Base-by-base conservation (phyloP, 2,329 filamentous ascomycete genomes). In the Acrodontium crateriforme region DNA sequence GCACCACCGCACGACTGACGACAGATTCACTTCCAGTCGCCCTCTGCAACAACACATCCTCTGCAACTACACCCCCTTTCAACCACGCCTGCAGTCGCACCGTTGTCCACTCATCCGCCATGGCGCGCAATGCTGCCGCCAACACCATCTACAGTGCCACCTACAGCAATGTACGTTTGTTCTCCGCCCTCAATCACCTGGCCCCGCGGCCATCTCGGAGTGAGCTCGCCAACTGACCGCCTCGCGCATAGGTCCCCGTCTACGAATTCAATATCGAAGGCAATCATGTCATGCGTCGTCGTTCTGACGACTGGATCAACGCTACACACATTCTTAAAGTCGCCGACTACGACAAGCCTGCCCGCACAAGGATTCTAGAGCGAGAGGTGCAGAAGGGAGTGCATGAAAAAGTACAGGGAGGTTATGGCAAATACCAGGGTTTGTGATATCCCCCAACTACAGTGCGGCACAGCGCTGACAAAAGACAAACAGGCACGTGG, bases 311-410 rank as follows among this genome's bases (percentile, higher is more conserved):
- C 57, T 98, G 87, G 84, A 89, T 98, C 60, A 98, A 98, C 64
- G 89, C 89, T n/a, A 98, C 89, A 29, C 89, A 98, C 52, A 95
- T 98, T 35, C 63, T 98, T 26, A 98, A 98, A 52, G 83, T 91
- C 21, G 89, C 89, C 37, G 87, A 87, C 31, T 93, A 93, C 50
- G 89, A 98, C 57, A 98, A 98, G 57, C 89, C 89, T 3, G 83
- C 87, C 9, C 70, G 89, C 51, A 98, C 89, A 21, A 73, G 89
- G 38, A 95, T 98, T 32, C 69, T 98, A 4, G 89, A 98, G 59
- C 73, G 89, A 40, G 89, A 98, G 50, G 87, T 98, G 6, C 89
- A 98, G 49, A 94, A 93, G 55, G 87, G 91, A 23, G 69, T 79
- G 4, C 89, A 98, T 52, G 89, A 95, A 60, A 98, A 98, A 61